These are phyloP conservation scores for Thielaviopsis euricoi DNA, from an alignment of 2,329 filamentous ascomycete genomes.

Conservation along the genomic window DNA sequence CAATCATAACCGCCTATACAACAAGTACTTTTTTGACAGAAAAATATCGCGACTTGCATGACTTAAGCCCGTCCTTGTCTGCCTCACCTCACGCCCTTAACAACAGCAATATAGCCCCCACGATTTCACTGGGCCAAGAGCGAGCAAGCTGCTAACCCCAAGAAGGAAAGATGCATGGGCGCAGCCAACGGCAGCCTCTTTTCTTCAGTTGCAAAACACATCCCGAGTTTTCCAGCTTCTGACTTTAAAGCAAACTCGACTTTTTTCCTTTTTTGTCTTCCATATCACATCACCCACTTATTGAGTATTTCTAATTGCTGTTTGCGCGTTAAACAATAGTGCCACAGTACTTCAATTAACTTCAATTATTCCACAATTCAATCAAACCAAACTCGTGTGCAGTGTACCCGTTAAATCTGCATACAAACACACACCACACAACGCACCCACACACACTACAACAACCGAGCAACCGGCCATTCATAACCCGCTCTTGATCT, in stretches of 20 bases:
- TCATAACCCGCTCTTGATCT: neutral
- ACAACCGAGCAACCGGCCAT: neutral
- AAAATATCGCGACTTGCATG: neutral
- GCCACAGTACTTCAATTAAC: neutral
- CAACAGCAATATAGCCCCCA: neutral
- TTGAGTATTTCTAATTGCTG: neutral
- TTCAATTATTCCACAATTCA: neutral
- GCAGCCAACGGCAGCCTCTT: slow-evolving; percentile 7
- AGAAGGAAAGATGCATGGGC: slow-evolving; percentile 2
- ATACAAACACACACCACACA: neutral
- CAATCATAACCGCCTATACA: neutral
- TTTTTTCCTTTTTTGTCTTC: neutral
- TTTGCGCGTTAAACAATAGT: neutral
- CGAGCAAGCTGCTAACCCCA: slow-evolving; percentile 5
- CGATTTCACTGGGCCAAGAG: neutral
- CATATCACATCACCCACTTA: neutral
- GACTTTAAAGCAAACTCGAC: neutral
- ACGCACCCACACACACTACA: too few species aligned
- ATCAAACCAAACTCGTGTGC: neutral
- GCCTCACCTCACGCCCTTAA: too few species aligned
- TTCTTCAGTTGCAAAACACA: neutral
- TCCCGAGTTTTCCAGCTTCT: slow-evolving; percentile 3
- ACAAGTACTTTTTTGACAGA: neutral
- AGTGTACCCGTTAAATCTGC: neutral
- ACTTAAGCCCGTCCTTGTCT: too few species aligned